Base-by-base conservation (phyloP, 352 stramenopile genomes). In the Phytopythium boreale region DNA sequence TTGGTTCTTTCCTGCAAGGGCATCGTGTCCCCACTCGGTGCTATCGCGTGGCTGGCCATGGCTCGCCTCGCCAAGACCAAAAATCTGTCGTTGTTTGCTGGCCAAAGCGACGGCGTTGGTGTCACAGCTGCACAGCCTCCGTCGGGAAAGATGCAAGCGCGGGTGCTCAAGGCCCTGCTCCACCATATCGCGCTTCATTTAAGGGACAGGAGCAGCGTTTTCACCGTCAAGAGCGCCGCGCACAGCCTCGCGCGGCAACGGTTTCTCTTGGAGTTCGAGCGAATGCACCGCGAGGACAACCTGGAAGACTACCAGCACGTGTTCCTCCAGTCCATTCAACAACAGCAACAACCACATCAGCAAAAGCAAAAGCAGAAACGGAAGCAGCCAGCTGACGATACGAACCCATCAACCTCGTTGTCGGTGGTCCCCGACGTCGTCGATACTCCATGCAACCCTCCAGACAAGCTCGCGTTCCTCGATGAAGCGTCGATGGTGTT, bases 251-350 rank as follows among this genome's bases (percentile, higher is more conserved):
- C 75, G 0, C 65, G 70, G 53, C 51, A 72, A 7, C 66, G 72
- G 2, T 89, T 90, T 26, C 61, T 88, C 14, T 66, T 84, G 2
- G 76, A 87, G 52, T 90, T 93, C 29, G 67, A 68, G 15, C 77
- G 72, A 8, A 75, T 90, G 69, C 81, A 90, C 51, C 76, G 76
- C 43, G 75, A 87, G 55, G 82, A 93, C 39, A 52, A 17, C 0
- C 56, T 87, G 15, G 57, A 64, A 10, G 84, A 93, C 51, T 93
- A 91, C 51, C 58, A 90, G 51, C 11, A 46, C 59, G 8, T 8
- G 34, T 26, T 41, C 11, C 19, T 53, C 8, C 15, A 27, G 10
- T 26, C 19, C 10, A 8, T 79, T 17, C 17, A 68, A 9, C 59
- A 66, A 44, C n/a, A 65, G 3, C 44, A 29, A 4, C 37, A 55